phyloP scores from a whole-genome alignment of 164 flowering plant species.

The Tetracentron sinense region DNA sequence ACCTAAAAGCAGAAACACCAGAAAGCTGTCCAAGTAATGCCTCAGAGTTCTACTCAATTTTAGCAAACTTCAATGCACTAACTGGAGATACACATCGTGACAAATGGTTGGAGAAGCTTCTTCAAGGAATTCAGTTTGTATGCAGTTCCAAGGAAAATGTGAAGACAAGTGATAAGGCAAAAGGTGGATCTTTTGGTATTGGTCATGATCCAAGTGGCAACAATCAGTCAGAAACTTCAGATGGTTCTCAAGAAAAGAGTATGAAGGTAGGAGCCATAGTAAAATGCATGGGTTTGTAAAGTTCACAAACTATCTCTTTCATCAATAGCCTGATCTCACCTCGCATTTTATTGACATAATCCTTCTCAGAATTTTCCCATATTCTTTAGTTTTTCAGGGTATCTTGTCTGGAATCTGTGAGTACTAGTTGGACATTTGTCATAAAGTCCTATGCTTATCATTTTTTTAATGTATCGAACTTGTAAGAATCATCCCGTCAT shows the following conservation, averaged over 20 bases:
- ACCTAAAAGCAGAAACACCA: constrained; percentile 64
- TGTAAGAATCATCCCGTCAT: too few species aligned
- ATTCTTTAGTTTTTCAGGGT: too few species aligned
- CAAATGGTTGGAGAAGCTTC: constrained; percentile 78
- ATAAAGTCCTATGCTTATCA: too few species aligned
- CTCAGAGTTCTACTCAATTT: constrained; percentile 46
- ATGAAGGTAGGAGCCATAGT: neutral
- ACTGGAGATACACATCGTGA: constrained; percentile 75
- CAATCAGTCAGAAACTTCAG: neutral
- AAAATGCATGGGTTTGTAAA: neutral
- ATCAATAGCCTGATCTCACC: neutral
- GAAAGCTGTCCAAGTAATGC: constrained; percentile 48
- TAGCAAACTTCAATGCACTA: constrained; percentile 48
- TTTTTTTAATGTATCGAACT: too few species aligned
- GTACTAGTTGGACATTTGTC: too few species aligned
- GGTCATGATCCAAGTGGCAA: neutral
- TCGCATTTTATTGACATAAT: too few species aligned
- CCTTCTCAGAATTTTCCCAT: too few species aligned
- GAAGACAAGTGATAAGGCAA: constrained; percentile 33
- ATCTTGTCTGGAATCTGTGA: too few species aligned
- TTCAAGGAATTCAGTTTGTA: constrained; percentile 22
- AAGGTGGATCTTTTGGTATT: constrained; percentile 23
- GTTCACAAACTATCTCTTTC: neutral
- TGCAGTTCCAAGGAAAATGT: constrained; percentile 30
- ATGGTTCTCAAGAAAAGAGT: neutral